Evolutionary conservation across 495 filamentous ascomycete genomes (phyloP).

Genomic region (Penicillium cosmopolitanum): DNA sequence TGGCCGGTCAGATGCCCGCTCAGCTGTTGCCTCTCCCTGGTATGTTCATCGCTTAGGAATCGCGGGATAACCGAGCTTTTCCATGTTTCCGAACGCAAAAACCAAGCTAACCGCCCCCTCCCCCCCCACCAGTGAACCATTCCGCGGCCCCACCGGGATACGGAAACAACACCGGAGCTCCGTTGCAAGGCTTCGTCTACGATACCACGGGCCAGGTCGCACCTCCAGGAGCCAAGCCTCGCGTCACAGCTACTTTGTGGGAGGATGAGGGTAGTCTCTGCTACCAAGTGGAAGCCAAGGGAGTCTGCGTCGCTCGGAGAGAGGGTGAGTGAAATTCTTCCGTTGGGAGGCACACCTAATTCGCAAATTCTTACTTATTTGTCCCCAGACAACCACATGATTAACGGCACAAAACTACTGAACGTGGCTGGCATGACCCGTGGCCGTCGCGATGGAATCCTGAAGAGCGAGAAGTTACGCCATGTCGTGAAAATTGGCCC

Average conservation of each 20-base stretch:
- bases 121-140: conserved; percentile 33
- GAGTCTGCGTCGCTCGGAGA: conserved; percentile 90
- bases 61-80: too few relatives aligned
- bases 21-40: conserved; percentile 73
- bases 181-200: conserved; percentile 61
- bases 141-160: conserved; percentile 47
- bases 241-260: conserved; percentile 96
- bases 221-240: conserved; percentile 96
- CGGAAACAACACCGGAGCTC: conserved; percentile 53
- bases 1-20: conserved; percentile 57
- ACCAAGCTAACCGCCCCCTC: not conserved
- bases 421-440: conserved; percentile 99
- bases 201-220: conserved; percentile 92
- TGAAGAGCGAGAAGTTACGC: conserved; percentile 95
- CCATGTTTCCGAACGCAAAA: too few relatives aligned
- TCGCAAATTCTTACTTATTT: conserved; percentile 7
- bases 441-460: conserved; percentile 90
- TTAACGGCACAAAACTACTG: conserved; percentile 95
- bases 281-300: conserved; percentile 96
- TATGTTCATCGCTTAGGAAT: conserved; percentile 31
- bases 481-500: conserved; percentile 99
- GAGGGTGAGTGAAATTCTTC: conserved; percentile 71
- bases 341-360: not conserved
- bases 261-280: conserved; percentile 97
- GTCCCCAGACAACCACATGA: conserved; percentile 90